These are phyloP conservation scores for Cylindrodendrum hubeiense DNA, from an alignment of 2,329 filamentous ascomycete species.

Conservation along the genomic window DNA sequence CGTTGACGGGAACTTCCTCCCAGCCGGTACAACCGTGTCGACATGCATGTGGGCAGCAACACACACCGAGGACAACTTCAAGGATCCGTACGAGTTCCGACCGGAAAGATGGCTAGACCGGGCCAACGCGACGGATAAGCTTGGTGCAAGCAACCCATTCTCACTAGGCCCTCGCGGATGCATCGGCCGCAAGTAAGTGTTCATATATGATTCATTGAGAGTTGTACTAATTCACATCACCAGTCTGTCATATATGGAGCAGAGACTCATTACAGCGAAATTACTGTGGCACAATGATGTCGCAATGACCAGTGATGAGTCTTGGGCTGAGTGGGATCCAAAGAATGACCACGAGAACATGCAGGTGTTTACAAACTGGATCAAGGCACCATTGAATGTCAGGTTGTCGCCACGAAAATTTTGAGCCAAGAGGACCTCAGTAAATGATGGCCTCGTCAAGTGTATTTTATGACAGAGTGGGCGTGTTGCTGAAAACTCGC, in stretches of 20 bases:
- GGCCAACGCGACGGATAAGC: conserved; percentile 55
- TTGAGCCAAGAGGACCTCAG: neutral
- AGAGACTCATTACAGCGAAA: conserved; percentile 61
- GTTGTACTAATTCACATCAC: conserved; percentile 21
- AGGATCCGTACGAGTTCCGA: conserved; percentile 56
- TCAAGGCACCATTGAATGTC: conserved; percentile 42
- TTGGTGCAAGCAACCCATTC: conserved; percentile 60
- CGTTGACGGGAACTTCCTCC: conserved; percentile 17
- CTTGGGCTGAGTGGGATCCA: conserved; percentile 43
- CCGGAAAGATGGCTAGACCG: conserved; percentile 62
- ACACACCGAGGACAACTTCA: conserved; percentile 57
- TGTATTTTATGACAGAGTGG: neutral
- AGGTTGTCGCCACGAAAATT: conserved; percentile 17
- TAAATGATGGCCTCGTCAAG: neutral
- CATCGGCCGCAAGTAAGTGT: conserved; percentile 50
- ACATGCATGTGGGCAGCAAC: conserved; percentile 53
- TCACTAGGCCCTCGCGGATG: conserved; percentile 62
- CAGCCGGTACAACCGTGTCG: conserved; percentile 15
- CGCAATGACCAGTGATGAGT: conserved; percentile 26
- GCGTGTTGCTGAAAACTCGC: neutral
- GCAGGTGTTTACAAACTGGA: conserved; percentile 46
- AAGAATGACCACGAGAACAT: conserved; percentile 34
- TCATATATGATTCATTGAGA: neutral
- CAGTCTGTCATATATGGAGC: conserved; percentile 64
- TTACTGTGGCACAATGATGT: conserved; percentile 64